Conservation (phyloP, 768 basidiomycete genomes). For the Neoboletus magnificus region DNA sequence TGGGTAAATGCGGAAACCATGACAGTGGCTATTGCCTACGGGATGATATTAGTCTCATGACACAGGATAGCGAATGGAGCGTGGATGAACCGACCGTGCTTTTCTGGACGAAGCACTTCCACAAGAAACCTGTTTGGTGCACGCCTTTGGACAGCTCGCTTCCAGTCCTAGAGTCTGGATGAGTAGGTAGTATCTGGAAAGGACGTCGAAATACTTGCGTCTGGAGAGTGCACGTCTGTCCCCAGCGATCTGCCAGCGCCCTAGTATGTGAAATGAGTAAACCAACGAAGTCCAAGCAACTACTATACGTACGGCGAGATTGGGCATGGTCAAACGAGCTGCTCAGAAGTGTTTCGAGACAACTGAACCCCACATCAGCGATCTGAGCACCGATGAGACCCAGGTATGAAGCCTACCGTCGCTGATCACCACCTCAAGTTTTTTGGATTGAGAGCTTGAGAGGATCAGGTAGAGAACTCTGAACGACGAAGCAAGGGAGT, state of each 20-base stretch:
- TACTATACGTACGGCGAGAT: conserved; percentile 10
- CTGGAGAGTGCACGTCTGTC: conserved; percentile 13
- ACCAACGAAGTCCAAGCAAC: neutral
- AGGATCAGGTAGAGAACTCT: no score
- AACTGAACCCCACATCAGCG: conserved; percentile 3
- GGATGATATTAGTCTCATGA: neutral
- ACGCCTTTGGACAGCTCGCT: conserved; percentile 56
- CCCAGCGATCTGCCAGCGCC: no score
- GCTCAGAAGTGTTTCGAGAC: neutral
- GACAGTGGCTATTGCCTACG: conserved; percentile 51
- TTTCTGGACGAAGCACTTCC: conserved; percentile 54
- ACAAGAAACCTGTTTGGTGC: conserved; percentile 60
- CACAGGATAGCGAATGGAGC: neutral
- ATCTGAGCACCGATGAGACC: neutral
- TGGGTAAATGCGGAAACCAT: conserved; percentile 60
- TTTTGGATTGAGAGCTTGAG: neutral
- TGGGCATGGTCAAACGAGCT: conserved; percentile 1
- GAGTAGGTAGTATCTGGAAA: neutral
- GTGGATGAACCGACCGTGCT: conserved; percentile 44
- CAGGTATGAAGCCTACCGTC: conserved; percentile 1
- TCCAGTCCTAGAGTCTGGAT: conserved; percentile 45
- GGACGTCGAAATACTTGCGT: conserved; percentile 20
- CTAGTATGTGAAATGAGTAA: no score
- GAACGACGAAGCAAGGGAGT: neutral
- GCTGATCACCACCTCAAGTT: neutral